Conservation (phyloP, 164 flowering plant species). For the Magnolia officinalis region DNA sequence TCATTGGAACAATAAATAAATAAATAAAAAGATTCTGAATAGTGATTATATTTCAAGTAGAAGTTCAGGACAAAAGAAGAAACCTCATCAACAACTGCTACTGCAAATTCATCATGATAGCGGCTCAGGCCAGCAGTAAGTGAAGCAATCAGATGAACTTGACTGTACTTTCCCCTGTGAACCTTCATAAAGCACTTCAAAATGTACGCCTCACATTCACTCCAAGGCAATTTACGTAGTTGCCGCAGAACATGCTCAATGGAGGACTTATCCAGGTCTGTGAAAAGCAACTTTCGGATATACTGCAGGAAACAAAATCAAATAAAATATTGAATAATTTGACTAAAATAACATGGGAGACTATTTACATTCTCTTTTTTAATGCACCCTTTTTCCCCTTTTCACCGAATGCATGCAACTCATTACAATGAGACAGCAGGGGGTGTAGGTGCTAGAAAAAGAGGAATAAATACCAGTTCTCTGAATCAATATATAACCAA, state of each 20-base stretch:
- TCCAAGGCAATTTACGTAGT: conserved; percentile 97
- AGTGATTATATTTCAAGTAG: neutral
- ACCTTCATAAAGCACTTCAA: conserved; percentile 94
- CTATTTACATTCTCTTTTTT: neutral
- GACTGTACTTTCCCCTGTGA: conserved; percentile 92
- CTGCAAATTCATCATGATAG: conserved; percentile 96
- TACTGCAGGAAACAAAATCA: conserved; percentile 52
- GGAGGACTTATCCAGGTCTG: conserved; percentile 89
- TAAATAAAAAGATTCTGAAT: neutral
- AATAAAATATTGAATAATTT: neutral
- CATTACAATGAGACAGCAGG: neutral
- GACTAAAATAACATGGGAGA: neutral
- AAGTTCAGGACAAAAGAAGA: conserved; percentile 13
- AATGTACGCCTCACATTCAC: conserved; percentile 80
- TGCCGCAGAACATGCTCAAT: conserved; percentile 93
- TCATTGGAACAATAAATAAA: neutral
- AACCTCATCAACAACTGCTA: conserved; percentile 97
- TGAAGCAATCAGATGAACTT: conserved; percentile 93
- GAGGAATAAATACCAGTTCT: neutral
- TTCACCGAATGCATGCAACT: neutral
- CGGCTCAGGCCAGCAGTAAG: conserved; percentile 95
- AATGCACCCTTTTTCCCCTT: neutral
- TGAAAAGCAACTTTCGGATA: conserved; percentile 79
- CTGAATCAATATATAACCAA: neutral
- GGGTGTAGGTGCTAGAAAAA: neutral